Base-by-base conservation (phyloP, 257 asterid species). In the Solanum sparsipilum region DNA sequence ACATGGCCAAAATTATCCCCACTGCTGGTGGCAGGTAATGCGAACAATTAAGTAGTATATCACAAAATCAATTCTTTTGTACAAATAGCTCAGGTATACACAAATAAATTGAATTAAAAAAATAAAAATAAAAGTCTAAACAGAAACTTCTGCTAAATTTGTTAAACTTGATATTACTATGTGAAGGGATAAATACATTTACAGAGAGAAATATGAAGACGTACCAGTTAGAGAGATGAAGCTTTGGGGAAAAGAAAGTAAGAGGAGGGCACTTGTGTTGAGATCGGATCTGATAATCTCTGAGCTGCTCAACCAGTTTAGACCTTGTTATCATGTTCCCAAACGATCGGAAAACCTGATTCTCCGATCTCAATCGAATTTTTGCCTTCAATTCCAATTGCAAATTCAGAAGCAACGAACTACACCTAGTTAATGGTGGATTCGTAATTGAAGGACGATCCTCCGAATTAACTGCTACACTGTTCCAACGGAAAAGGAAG, bases 221-320 rank as follows among this genome's bases (percentile, higher is more conserved):
- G 32, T 89, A 95, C 98, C 98, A 93, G 92, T 95, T 90, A 78
- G 93, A 88, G 86, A 95, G 92, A 79, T 89, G 60, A 74, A 98
- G 96, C 82, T 92, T 95, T 11, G 98, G 94, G 39, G 98, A 95
- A 92, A 95, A 95, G 89, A 95, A 76, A 58, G 94, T 82, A 89
- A 95, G 97, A 29, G 94, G 92, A 3, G 98, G 93, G 71, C 95
- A 95, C 90, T 94, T 95, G 90, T 93, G 95, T 92, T 95, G 98
- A 83, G 97, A 93, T 90, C 98, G 93, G 97, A 94, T 95, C 96
- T 95, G 98, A 90, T 94, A 93, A 89, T 94, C 98, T 89, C 98
- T 95, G 89, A 95, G 95, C 90, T 95, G 98, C 92, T 95, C 98
- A 44, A 93, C 98, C 87, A 95, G 97, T 90, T 93, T 96, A 71